Conservation (phyloP, 306 rosid species). For the Leucaena leucocephala region DNA sequence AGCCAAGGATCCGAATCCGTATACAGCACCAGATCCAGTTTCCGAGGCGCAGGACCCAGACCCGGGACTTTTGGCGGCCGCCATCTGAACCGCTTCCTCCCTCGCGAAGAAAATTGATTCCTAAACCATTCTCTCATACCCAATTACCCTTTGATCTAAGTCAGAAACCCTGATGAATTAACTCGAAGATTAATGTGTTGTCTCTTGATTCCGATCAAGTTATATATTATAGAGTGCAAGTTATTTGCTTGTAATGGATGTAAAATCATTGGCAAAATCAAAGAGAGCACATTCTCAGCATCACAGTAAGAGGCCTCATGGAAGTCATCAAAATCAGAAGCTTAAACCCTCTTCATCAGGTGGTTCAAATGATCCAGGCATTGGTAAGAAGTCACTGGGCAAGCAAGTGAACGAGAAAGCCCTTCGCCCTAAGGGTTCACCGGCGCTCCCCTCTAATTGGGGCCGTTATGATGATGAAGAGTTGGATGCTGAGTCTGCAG, state of each 20-base stretch:
- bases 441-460: slow-evolving; percentile 73
- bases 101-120: background rate
- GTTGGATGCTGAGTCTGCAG: slow-evolving; percentile 39
- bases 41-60: background rate
- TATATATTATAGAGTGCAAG: background rate
- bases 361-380: slow-evolving; percentile 34
- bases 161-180: background rate
- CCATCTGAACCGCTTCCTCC: background rate
- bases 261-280: slow-evolving; percentile 79
- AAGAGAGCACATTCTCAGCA: slow-evolving; percentile 85
- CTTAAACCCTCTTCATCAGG: slow-evolving; percentile 46
- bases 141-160: slow-evolving; percentile 5
- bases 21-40: background rate
- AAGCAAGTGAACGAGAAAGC: slow-evolving; percentile 51
- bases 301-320: slow-evolving; percentile 53
- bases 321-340: slow-evolving; percentile 48
- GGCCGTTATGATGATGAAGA: slow-evolving; percentile 73
- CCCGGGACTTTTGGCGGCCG: background rate
- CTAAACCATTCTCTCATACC: background rate
- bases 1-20: background rate
- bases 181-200: background rate
- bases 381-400: slow-evolving; percentile 42
- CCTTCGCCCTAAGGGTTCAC: slow-evolving; percentile 33
- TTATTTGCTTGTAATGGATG: slow-evolving; percentile 56
- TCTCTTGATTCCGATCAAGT: slow-evolving; percentile 13